phyloP scores from a whole-genome alignment of 2,329 filamentous ascomycete genomes.

The Juglanconis sp. region DNA sequence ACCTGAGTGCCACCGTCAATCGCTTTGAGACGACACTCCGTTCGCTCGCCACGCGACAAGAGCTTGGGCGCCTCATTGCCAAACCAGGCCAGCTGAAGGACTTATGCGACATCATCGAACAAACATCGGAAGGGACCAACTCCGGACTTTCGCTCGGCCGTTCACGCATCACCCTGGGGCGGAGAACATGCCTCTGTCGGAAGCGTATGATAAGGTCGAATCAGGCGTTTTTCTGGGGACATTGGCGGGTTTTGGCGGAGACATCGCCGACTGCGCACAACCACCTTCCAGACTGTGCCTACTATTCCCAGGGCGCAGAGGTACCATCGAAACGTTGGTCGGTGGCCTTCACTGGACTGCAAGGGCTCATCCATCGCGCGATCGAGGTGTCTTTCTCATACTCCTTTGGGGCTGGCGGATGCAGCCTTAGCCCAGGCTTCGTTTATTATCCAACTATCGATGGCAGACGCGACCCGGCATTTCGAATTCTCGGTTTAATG shows the following conservation, averaged over 20 bases:
- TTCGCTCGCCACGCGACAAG: neutral
- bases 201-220: neutral
- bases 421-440: neutral
- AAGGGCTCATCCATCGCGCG: neutral
- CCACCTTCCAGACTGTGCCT: neutral
- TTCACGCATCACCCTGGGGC: neutral
- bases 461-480: constrained; percentile 1
- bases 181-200: neutral
- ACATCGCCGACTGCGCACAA: neutral
- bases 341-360: neutral
- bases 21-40: neutral
- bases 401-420: constrained; percentile 4
- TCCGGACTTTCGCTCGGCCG: neutral
- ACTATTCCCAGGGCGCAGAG: neutral
- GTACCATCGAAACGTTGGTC: neutral
- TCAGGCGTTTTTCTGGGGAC: neutral
- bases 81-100: constrained; percentile 1
- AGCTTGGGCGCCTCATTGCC: neutral
- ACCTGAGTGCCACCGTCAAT: neutral
- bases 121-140: neutral
- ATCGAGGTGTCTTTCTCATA: constrained; percentile 3
- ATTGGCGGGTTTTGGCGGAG: neutral
- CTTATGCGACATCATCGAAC: neutral
- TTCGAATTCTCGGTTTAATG: neutral
- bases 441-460: constrained; percentile 1